Base-by-base conservation (phyloP, 306 rosid species). In the Gillenia trifoliata region DNA sequence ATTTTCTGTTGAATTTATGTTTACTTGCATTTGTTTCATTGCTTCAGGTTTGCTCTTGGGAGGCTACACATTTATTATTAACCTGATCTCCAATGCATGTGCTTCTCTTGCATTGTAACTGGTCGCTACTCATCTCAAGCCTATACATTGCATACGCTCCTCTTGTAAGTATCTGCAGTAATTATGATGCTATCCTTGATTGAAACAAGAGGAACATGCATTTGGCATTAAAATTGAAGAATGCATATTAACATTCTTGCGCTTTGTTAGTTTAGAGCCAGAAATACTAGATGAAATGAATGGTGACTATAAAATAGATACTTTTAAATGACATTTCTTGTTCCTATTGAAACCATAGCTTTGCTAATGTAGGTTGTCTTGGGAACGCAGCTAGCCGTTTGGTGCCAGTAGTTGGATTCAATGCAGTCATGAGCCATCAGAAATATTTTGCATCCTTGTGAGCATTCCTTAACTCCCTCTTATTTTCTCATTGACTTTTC, bases 71-170 rank as follows among this genome's bases (percentile, higher is more conserved):
- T 95, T 95, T 75, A 95, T 95, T 75, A 92, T 95, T 81, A 95
- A 95, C 76, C 99, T 95, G 70, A 95, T 95, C n/a, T 87, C 99
- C 99, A 6, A 92, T 95, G 92, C 99, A 95, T 86, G 99, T 77
- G 50, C 98, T 95, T 77, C 81, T 95, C n/a, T 85, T 95, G 99
- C 96, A 85, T 95, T 81, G 73, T 87, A 65, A 92, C 99, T 52
- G 99, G 99, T 41, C 97, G 99, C 83, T 95, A 92, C 77, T 95
- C 99, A 69, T 81, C 98, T 74, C 91, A n/a, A n/a, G 97, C 12
- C 85, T 95, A 70, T 95, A 95, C 85, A 90, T 95, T 87, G 98
- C 99, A 31, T 95, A 92, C 71, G 92, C 96, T 57, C 99, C 99
- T 74, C 92, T 95, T 66, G 99, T 95, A 89, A 95, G 98, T 89